Conservation (phyloP, 345 rosid species). For the Rhizophora apiculata region DNA sequence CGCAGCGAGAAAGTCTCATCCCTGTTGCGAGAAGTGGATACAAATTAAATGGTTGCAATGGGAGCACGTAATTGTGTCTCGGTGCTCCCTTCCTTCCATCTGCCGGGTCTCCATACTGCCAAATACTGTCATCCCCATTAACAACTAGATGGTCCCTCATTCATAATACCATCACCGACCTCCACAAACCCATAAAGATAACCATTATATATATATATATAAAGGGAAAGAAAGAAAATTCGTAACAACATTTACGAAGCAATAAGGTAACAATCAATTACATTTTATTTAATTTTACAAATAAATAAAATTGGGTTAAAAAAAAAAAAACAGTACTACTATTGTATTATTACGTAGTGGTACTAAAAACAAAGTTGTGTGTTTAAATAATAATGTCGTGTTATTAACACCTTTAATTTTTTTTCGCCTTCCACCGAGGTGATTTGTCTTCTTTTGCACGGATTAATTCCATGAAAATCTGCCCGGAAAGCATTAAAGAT, state of each 20-base stretch:
- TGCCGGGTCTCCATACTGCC: constrained; percentile 36
- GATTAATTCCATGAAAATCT: too few species aligned
- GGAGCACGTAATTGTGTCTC: constrained; percentile 49
- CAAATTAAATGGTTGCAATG: constrained; percentile 50
- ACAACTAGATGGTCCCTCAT: constrained; percentile 48
- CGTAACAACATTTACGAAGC: neutral
- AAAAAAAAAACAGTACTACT: too few species aligned
- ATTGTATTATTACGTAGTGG: too few species aligned
- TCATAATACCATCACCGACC: constrained; percentile 22
- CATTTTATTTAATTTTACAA: neutral
- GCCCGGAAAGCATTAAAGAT: too few species aligned
- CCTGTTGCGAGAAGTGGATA: constrained; percentile 43
- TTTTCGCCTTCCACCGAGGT: too few species aligned
- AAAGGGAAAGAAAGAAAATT: neutral
- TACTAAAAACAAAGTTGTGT: too few species aligned
- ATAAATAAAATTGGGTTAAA: too few species aligned
- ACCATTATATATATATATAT: constrained; percentile 1
- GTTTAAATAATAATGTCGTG: too few species aligned
- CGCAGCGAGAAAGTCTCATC: constrained; percentile 41
- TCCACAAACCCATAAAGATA: constrained; percentile 20
- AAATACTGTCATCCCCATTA: constrained; percentile 17
- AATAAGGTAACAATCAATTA: neutral
- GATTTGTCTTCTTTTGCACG: too few species aligned
- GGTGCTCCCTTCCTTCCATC: constrained; percentile 51
- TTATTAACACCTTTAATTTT: too few species aligned